Evolutionary conservation across 768 basidiomycete species (phyloP).

Genomic region (Phylloporus scabripes): DNA sequence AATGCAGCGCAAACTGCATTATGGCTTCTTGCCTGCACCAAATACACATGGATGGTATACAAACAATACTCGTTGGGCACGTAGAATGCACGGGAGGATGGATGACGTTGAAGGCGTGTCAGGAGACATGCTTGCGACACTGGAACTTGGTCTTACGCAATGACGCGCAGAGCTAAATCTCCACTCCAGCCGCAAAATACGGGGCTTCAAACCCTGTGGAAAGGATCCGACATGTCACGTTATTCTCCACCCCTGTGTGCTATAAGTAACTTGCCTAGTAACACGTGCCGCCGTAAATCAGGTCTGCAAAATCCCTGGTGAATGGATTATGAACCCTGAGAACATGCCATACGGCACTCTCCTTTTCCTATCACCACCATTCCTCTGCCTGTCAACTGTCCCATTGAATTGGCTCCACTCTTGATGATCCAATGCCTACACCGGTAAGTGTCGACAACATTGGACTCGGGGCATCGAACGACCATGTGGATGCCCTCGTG

Average conservation of each 20-base stretch:
- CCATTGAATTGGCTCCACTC: not conserved
- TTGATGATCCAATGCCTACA: not conserved
- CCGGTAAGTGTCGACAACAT: not conserved
- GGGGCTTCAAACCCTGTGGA: not conserved
- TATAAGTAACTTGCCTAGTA: not conserved
- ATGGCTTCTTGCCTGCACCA: too few species aligned
- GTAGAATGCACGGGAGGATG: too few species aligned
- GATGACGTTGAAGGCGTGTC: too few species aligned
- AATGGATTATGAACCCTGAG: not conserved
- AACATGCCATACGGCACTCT: not conserved
- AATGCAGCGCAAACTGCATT: too few species aligned
- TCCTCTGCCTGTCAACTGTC: not conserved
- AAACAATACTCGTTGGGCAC: too few species aligned
- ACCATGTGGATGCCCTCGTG: conserved; percentile 1
- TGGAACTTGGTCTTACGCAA: too few species aligned
- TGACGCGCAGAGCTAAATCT: too few species aligned
- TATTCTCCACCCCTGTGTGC: too few species aligned
- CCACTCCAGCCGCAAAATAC: not conserved
- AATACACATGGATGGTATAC: too few species aligned
- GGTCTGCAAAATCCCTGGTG: not conserved
- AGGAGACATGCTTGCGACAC: too few species aligned
- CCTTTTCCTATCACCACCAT: not conserved
- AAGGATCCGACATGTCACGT: too few species aligned
- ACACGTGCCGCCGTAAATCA: not conserved
- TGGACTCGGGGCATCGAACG: not conserved